Evolutionary conservation across 1,284 basidiomycete species (phyloP).

Genomic region (Sanghuangporus weigelae): DNA sequence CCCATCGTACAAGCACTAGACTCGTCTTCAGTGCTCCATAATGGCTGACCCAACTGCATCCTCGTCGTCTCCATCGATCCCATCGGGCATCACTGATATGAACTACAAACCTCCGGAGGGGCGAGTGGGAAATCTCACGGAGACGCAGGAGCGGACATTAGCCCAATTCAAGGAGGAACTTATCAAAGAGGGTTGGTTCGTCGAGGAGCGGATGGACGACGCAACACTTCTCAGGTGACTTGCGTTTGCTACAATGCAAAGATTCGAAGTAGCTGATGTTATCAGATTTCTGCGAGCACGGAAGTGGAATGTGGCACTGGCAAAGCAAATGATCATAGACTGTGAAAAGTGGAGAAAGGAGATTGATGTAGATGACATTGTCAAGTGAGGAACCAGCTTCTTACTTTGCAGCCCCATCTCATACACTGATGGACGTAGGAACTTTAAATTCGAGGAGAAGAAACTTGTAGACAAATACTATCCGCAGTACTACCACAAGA

Average conservation of each 20-base stretch:
- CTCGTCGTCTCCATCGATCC: not conserved
- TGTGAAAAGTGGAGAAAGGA: constrained; percentile 91
- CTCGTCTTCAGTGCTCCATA: not conserved
- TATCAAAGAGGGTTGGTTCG: constrained; percentile 55
- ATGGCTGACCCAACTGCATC: not conserved
- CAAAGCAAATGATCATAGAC: constrained; percentile 81
- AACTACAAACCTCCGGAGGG: constrained; percentile 72
- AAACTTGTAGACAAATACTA: constrained; percentile 86
- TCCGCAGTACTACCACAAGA: constrained; percentile 96
- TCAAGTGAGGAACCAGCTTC: constrained; percentile 48
- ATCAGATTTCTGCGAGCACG: constrained; percentile 84
- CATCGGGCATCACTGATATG: constrained; percentile 43
- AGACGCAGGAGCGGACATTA: constrained; percentile 65
- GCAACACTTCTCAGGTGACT: constrained; percentile 64
- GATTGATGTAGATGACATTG: constrained; percentile 84
- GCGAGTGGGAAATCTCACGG: constrained; percentile 79
- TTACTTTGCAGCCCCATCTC: not conserved
- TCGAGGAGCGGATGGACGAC: constrained; percentile 76
- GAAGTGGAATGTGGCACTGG: constrained; percentile 82
- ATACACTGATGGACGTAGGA: constrained; percentile 38
- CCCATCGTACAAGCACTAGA: not conserved
- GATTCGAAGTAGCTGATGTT: not conserved
- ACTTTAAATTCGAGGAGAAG: constrained; percentile 88
- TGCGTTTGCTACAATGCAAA: constrained; percentile 15
- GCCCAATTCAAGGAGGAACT: constrained; percentile 70